Conservation (phyloP, 768 basidiomycete species). For the Mycena pura region DNA sequence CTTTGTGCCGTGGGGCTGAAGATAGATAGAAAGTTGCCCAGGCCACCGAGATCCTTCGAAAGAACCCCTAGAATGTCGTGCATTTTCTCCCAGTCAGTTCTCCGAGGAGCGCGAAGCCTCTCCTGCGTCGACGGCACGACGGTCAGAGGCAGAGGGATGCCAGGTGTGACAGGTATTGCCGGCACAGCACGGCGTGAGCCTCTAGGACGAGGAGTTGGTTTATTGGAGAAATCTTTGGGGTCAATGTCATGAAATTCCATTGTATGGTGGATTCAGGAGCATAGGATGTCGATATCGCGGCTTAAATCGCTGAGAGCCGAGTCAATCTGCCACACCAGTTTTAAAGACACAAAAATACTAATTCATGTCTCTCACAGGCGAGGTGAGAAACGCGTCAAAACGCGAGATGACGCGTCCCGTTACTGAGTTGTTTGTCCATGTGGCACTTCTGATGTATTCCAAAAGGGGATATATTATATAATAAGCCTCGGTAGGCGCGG, state of each 20-base stretch:
- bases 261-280: no score
- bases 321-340: no score
- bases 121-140: background rate
- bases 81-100: background rate
- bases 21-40: background rate
- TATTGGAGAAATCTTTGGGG: no score
- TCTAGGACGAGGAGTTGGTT: no score
- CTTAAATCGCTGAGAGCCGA: no score
- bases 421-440: background rate
- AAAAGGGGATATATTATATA: no score
- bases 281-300: no score
- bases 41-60: background rate
- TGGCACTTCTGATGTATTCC: background rate
- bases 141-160: background rate
- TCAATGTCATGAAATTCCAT: no score
- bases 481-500: no score
- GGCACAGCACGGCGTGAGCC: no score
- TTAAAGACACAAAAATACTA: no score
- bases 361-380: no score
- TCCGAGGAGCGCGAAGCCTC: background rate
- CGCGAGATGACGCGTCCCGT: background rate
- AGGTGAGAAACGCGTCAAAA: background rate
- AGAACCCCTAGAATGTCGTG: background rate
- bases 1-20: background rate
- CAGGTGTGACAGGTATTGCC: background rate